These are phyloP conservation scores for Funneliformis mosseae DNA, from an alignment of 192 early-diverging fungal species.

Conservation along the genomic window DNA sequence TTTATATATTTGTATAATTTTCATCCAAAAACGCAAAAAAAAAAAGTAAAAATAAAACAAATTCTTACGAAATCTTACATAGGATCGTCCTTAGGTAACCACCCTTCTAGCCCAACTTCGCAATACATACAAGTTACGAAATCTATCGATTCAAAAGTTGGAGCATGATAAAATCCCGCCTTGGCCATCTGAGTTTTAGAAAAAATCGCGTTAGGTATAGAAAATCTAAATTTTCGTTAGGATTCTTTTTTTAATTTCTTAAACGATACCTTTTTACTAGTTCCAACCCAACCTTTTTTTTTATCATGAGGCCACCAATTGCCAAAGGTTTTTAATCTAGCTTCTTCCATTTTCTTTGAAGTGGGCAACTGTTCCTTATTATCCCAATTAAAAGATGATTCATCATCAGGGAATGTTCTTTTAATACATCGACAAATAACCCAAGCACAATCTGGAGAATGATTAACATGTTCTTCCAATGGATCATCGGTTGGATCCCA, in stretches of 20 bases:
- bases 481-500: constrained; percentile 38
- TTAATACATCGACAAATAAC: constrained; percentile 33
- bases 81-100: constrained; percentile 44
- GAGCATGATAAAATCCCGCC: constrained; percentile 43
- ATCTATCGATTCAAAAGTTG: constrained; percentile 35
- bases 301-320: constrained; percentile 46
- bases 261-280: constrained; percentile 33
- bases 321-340: constrained; percentile 41
- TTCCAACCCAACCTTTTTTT: constrained; percentile 37
- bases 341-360: constrained; percentile 38
- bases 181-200: constrained; percentile 39
- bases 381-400: constrained; percentile 41
- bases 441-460: constrained; percentile 38
- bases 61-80: constrained; percentile 17
- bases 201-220: background rate
- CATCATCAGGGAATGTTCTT: constrained; percentile 7
- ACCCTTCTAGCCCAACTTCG: constrained; percentile 37
- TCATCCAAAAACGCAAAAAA: background rate
- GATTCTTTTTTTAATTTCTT: background rate
- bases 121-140: constrained; percentile 44
- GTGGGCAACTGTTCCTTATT: constrained; percentile 36
- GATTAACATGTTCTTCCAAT: constrained; percentile 35
- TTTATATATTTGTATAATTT: background rate
- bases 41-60: background rate
- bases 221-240: background rate